Evolutionary conservation across 1,284 basidiomycete species (phyloP).

Genomic region (Phaffia rhodozyma): DNA sequence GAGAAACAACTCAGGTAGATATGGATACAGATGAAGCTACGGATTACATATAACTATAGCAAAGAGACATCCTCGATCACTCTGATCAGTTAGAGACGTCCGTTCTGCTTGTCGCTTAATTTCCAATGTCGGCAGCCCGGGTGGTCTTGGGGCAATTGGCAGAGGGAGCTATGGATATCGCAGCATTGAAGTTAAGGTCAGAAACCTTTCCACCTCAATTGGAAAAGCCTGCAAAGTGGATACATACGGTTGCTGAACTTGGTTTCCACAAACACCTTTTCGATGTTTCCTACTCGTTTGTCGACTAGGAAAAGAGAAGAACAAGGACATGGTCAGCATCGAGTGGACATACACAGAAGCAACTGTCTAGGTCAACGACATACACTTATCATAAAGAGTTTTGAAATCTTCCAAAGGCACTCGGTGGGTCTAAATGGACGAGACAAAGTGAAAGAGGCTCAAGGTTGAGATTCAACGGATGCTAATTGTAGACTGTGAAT

Average conservation of each 20-base stretch:
- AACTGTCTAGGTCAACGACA: too few species aligned
- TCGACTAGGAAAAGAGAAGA: conserved; percentile 46
- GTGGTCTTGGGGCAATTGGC: conserved; percentile 39
- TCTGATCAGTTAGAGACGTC: too few species aligned
- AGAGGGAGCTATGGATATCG: conserved; percentile 29
- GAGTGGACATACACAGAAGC: background rate
- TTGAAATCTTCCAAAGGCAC: conserved; percentile 49
- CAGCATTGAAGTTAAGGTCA: background rate
- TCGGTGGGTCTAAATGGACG: conserved; percentile 48
- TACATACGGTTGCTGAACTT: conserved; percentile 37
- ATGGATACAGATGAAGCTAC: too few species aligned
- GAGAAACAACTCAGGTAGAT: too few species aligned
- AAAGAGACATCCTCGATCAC: too few species aligned
- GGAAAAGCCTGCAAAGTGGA: background rate
- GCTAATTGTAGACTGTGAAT: background rate
- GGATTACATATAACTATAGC: too few species aligned
- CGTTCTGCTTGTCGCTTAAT: background rate
- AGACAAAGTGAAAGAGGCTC: conserved; percentile 12
- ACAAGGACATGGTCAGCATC: background rate
- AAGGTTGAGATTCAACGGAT: background rate
- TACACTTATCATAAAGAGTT: conserved; percentile 24
- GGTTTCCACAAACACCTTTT: conserved; percentile 54
- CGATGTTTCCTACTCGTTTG: conserved; percentile 46
- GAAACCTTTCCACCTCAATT: background rate
- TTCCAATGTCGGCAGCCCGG: conserved; percentile 42